These are phyloP conservation scores for Pythium insidiosum DNA, from an alignment of 352 stramenopile genomes.

Conservation along the genomic window DNA sequence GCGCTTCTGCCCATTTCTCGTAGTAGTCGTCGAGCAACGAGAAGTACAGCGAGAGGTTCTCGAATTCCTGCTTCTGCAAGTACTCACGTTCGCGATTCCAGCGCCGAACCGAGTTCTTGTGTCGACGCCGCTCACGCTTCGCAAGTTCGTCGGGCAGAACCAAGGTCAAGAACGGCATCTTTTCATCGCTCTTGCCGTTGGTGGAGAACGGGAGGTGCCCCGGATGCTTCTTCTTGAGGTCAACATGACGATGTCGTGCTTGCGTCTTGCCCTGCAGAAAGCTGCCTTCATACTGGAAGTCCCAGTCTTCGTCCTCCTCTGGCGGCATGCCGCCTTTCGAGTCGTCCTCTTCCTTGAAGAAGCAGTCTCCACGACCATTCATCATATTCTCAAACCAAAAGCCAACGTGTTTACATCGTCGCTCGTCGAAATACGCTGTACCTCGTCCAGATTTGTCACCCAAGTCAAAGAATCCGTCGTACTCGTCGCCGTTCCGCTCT, in stretches of 20 bases:
- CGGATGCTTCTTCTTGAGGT: slow-evolving; percentile 22
- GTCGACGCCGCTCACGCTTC: slow-evolving; percentile 24
- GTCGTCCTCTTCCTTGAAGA: slow-evolving; percentile 17
- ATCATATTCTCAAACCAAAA: slow-evolving; percentile 66
- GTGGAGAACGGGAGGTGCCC: slow-evolving; percentile 49
- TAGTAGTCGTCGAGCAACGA: slow-evolving; percentile 53
- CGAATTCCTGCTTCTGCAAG: slow-evolving; percentile 28
- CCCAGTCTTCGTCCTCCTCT: slow-evolving; percentile 19
- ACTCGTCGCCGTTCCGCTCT: slow-evolving; percentile 41
- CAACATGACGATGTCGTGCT: slow-evolving; percentile 41
- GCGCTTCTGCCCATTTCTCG: slow-evolving; percentile 41
- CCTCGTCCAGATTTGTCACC: slow-evolving; percentile 37
- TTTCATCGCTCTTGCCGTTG: slow-evolving; percentile 51
- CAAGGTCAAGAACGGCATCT: slow-evolving; percentile 46
- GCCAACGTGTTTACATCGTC: slow-evolving; percentile 34
- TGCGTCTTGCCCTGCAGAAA: slow-evolving; percentile 54
- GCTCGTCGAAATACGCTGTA: slow-evolving; percentile 25
- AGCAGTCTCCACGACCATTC: slow-evolving; percentile 51
- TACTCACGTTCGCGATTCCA: slow-evolving; percentile 30
- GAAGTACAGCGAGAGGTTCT: slow-evolving; percentile 55
- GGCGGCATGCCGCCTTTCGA: neutral
- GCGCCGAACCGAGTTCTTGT: slow-evolving; percentile 31
- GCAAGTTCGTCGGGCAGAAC: slow-evolving; percentile 24
- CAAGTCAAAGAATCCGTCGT: slow-evolving; percentile 51
- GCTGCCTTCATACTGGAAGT: slow-evolving; percentile 71